Percentiles rank a stretch among this genome's conserved stretches.
Evolutionary conservation across 371 early-diverging fungal genomes (phyloP).

Genomic region (Mortierella sp.): DNA sequence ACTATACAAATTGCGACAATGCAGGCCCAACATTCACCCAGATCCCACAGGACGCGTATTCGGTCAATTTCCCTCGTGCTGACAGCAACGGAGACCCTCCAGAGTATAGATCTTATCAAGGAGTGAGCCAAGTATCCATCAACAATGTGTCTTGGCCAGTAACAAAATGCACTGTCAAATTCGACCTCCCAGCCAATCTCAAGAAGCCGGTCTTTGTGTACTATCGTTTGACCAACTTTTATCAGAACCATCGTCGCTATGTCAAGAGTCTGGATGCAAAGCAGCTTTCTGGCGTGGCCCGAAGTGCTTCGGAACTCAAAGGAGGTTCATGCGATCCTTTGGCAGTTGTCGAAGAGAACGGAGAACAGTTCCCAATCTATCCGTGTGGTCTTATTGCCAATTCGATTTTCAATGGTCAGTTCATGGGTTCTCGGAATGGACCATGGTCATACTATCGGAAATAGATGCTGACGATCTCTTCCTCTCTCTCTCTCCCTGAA

Average conservation of each 20-base stretch:
- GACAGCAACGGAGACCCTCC: slow-evolving; percentile 35
- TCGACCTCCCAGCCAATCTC: slow-evolving; percentile 75
- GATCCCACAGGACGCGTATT: slow-evolving; percentile 47
- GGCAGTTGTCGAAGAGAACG: slow-evolving; percentile 27
- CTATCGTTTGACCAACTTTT: slow-evolving; percentile 96
- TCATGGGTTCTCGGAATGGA: background rate
- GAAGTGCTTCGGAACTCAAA: slow-evolving; percentile 37
- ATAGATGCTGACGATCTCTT: too few species aligned
- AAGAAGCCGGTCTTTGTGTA: slow-evolving; percentile 89
- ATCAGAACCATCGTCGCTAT: slow-evolving; percentile 97
- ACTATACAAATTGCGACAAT: slow-evolving; percentile 88
- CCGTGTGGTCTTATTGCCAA: slow-evolving; percentile 99
- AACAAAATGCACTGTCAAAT: slow-evolving; percentile 78
- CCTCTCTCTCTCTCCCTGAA: background rate
- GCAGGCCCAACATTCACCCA: slow-evolving; percentile 23
- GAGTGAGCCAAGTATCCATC: background rate
- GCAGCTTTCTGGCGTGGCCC: slow-evolving; percentile 83
- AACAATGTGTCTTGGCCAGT: slow-evolving; percentile 41
- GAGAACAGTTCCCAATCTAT: slow-evolving; percentile 69
- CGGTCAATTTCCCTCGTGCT: slow-evolving; percentile 53
- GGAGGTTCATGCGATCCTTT: slow-evolving; percentile 33
- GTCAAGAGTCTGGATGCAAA: slow-evolving; percentile 88
- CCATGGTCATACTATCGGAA: too few species aligned
- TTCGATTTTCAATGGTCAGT: slow-evolving; percentile 77
- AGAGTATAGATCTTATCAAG: slow-evolving; percentile 29